phyloP scores from a whole-genome alignment of 1,284 basidiomycete genomes.

The Cryptococcus jaspeensis region DNA sequence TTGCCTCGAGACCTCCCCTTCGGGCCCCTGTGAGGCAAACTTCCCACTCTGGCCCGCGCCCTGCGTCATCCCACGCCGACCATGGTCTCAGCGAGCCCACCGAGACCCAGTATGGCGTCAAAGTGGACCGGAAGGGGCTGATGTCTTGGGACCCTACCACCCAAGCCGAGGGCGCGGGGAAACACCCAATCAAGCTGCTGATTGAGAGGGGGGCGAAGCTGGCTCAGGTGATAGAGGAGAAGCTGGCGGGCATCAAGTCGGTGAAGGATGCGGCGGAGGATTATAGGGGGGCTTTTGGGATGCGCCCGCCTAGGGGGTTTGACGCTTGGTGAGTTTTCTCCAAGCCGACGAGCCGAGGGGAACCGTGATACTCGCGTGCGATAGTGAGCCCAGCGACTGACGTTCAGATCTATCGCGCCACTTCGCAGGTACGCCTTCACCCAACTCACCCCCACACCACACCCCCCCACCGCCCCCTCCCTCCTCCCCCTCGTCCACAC shows the following conservation, averaged over 20 bases:
- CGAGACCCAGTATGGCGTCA: not conserved
- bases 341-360: too few relatives aligned
- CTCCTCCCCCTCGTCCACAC: slow-evolving; percentile 36
- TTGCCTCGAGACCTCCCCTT: too few relatives aligned
- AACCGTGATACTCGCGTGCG: too few relatives aligned
- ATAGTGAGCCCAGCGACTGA: too few relatives aligned
- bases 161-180: not conserved
- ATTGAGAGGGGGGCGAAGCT: slow-evolving; percentile 30
- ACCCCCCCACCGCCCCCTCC: slow-evolving; percentile 24
- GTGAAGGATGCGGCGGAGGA: slow-evolving; percentile 36
- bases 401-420: too few relatives aligned
- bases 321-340: slow-evolving; percentile 34
- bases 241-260: slow-evolving; percentile 20
- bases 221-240: slow-evolving; percentile 22
- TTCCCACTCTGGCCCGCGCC: too few relatives aligned
- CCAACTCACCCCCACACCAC: slow-evolving; percentile 10
- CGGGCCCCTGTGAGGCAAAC: too few relatives aligned
- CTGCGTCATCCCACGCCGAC: too few relatives aligned
- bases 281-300: slow-evolving; percentile 32
- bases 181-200: slow-evolving; percentile 40
- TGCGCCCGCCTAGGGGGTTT: slow-evolving; percentile 43
- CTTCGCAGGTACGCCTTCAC: slow-evolving; percentile 39
- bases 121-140: slow-evolving; percentile 11
- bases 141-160: not conserved
- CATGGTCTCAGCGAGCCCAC: too few relatives aligned